phyloP scores from a whole-genome alignment of 306 rosid species.

The Cucumis sativus region DNA sequence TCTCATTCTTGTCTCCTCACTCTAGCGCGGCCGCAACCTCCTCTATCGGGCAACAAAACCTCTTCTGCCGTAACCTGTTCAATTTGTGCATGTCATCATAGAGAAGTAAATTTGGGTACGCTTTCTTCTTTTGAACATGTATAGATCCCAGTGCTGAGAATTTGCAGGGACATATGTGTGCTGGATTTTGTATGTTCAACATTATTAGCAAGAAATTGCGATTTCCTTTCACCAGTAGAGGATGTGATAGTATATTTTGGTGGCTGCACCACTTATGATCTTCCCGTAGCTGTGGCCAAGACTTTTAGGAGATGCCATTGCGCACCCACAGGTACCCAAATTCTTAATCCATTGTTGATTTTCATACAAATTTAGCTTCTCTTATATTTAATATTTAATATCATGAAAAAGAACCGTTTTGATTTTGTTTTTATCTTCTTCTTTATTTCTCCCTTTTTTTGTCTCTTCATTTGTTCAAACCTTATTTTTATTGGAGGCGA shows the following conservation, averaged over 20 bases:
- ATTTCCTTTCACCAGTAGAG: slow-evolving; percentile 56
- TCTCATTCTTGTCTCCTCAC: no score
- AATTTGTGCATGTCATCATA: not conserved
- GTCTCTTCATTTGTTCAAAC: not conserved
- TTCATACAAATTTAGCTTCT: not conserved
- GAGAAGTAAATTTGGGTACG: not conserved
- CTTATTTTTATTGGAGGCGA: not conserved
- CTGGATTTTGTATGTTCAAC: slow-evolving; percentile 70
- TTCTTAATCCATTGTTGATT: not conserved
- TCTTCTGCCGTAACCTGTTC: no score
- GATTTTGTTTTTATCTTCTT: not conserved
- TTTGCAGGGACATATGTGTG: slow-evolving; percentile 84
- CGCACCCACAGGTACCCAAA: slow-evolving; percentile 77
- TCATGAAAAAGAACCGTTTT: not conserved
- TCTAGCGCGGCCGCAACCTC: no score
- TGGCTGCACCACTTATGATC: slow-evolving; percentile 77
- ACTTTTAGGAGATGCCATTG: slow-evolving; percentile 32
- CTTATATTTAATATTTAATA: not conserved
- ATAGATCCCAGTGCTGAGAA: slow-evolving; percentile 72
- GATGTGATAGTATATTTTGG: slow-evolving; percentile 67
- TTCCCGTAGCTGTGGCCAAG: slow-evolving; percentile 57
- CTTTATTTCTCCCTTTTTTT: not conserved
- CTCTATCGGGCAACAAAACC: no score
- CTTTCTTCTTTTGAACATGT: not conserved
- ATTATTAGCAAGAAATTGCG: slow-evolving; percentile 56